These are phyloP conservation scores for Suillus spraguei DNA, from an alignment of 768 basidiomycete species.

Conservation along the genomic window DNA sequence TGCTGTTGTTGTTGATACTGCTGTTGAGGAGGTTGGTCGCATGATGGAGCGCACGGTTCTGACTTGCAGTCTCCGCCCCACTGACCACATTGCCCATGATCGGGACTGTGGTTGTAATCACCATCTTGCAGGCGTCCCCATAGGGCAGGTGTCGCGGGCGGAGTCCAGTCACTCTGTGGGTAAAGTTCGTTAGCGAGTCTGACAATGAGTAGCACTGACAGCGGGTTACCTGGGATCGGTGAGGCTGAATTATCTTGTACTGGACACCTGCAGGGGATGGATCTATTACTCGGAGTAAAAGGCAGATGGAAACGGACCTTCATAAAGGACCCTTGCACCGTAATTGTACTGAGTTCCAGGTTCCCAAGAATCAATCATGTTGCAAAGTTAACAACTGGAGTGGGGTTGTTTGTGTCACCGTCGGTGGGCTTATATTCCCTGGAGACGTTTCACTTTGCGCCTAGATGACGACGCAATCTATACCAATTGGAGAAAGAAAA, in stretches of 20 bases:
- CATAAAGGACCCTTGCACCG: constrained; percentile 55
- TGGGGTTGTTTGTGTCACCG: background rate
- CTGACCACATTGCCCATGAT: constrained; percentile 19
- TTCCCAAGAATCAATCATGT: constrained; percentile 56
- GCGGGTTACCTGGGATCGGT: constrained; percentile 61
- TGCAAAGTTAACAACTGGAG: background rate
- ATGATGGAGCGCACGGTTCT: constrained; percentile 6
- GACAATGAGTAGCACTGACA: background rate
- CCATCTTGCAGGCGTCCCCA: constrained; percentile 58
- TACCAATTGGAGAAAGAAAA: background rate
- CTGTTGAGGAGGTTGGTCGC: constrained; percentile 19
- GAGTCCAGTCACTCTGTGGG: constrained; percentile 67
- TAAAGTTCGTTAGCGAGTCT: constrained; percentile 11
- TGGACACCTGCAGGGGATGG: constrained; percentile 37
- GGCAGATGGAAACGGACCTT: constrained; percentile 42
- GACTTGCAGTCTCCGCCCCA: constrained; percentile 22
- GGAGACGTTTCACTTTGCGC: background rate
- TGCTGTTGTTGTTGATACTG: constrained; percentile 30
- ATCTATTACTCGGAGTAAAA: constrained; percentile 14
- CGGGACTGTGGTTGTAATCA: constrained; percentile 25
- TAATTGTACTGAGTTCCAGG: constrained; percentile 61
- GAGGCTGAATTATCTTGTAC: constrained; percentile 76
- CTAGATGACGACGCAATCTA: background rate
- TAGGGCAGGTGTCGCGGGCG: constrained; percentile 59
- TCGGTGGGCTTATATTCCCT: background rate